A percentile compares a stretch with the other conserved stretches of the same genome.
Conservation (phyloP, 1,284 basidiomycete genomes). For the Mrakiaceae sp. region DNA sequence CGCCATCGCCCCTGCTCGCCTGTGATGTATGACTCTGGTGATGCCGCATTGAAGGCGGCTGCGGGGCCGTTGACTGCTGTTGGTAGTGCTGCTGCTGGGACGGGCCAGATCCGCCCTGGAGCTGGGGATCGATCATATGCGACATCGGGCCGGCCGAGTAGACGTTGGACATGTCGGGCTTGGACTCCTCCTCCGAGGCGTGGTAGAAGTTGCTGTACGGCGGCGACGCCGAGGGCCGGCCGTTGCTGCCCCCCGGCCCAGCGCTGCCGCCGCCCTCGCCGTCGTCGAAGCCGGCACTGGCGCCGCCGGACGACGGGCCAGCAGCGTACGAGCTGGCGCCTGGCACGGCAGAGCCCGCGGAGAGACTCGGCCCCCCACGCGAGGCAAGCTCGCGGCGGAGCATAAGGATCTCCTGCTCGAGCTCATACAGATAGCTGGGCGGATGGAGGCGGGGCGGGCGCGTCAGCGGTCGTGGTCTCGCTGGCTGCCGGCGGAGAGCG, state of each 20-base stretch:
- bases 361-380: background rate
- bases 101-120: background rate
- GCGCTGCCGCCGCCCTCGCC: background rate
- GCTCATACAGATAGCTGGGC: constrained; percentile 34
- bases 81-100: background rate
- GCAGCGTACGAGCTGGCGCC: background rate
- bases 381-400: constrained; percentile 33
- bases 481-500: too few relatives aligned
- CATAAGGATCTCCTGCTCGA: constrained; percentile 34
- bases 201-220: constrained; percentile 12
- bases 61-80: background rate
- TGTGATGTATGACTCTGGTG: background rate
- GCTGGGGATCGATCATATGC: constrained; percentile 1
- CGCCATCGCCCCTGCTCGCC: background rate
- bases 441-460: background rate
- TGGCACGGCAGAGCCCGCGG: too few relatives aligned
- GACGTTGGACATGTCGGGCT: background rate
- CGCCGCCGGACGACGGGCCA: background rate
- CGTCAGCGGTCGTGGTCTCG: too few relatives aligned
- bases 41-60: background rate
- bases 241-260: too few relatives aligned
- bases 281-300: background rate
- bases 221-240: background rate
- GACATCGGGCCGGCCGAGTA: background rate
- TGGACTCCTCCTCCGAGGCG: background rate